Conservation (phyloP, 225 moss, liverwort and hornwort genomes). For the Sphagnum tenellum region DNA sequence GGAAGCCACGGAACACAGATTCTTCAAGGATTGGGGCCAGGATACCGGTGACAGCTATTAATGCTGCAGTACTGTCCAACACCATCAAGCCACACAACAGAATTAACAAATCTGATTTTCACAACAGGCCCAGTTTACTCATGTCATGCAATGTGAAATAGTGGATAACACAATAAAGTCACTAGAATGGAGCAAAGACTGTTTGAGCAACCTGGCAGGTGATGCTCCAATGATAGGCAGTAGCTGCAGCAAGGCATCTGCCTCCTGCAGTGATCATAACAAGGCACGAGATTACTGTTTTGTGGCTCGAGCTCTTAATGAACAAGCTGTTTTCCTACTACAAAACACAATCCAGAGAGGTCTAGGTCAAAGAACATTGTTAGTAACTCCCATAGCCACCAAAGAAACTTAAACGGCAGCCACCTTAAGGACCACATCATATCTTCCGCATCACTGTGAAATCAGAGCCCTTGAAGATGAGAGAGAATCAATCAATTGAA, state of each 20-base stretch:
- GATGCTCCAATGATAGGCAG: slow-evolving; percentile 86
- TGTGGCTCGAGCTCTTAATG: too few relatives aligned
- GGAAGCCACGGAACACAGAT: slow-evolving; percentile 87
- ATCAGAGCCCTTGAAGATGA: too few relatives aligned
- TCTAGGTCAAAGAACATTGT: too few relatives aligned
- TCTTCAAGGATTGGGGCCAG: slow-evolving; percentile 92
- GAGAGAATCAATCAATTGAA: too few relatives aligned
- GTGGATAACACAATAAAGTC: not conserved
- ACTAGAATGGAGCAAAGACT: too few relatives aligned
- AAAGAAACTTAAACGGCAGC: too few relatives aligned
- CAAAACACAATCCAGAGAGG: too few relatives aligned
- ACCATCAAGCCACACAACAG: not conserved
- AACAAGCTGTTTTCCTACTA: too few relatives aligned
- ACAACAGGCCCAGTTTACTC: not conserved
- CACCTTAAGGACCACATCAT: too few relatives aligned
- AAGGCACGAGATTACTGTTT: slow-evolving; percentile 6
- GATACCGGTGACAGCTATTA: slow-evolving; percentile 79
- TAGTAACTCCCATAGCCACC: too few relatives aligned
- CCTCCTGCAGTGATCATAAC: slow-evolving; percentile 40
- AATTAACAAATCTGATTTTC: slow-evolving; percentile 1
- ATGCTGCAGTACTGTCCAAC: slow-evolving; percentile 69
- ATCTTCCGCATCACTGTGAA: too few relatives aligned
- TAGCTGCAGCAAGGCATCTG: slow-evolving; percentile 84
- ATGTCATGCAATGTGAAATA: not conserved
- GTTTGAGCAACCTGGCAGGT: slow-evolving; percentile 49